Evolutionary conservation across 129 eudicot species (phyloP), one percentile per base, ranked within the genome.

Genomic region (Flaveria ramosissima): DNA sequence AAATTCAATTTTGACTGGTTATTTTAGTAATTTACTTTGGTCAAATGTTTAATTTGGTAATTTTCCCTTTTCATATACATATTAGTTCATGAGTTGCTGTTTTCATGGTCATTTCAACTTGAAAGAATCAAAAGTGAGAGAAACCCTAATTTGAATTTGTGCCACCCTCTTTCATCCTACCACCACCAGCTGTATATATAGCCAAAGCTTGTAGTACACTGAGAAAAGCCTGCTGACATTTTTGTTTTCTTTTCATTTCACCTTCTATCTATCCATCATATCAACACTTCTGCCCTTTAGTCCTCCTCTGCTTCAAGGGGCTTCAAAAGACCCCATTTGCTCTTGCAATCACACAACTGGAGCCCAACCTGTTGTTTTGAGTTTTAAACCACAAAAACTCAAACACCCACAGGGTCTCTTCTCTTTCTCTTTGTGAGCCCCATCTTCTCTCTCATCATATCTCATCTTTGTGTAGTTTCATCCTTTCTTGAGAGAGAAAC

Each of bases 141-240:
- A 72, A 78, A 78, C 68, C 81, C 81, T 67, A 67, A 74, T 45
- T 74, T 80, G 75, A 73, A 80, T 1, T 17, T 26, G 52, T 80
- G 84, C 52, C 84, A 80, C 84, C 79, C 84, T 55, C 84, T 66
- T 55, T 56, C 52, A 74, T 67, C 83, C 70, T 43, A 80, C 45
- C 80, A 56, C 42, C 80, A 80, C 84, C 84, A 80, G 80, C 84
- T 80, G 84, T 67, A 80, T 80, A 80, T 80, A 80, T 80, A 80
- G 63, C 80, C 84, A 80, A 80, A 74, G 80, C 57, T 45, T 67
- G 79, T 80, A 75, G 80, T 80, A 80, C 80, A 74, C 80, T 74
- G 52, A 52, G 63, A 55, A 74, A 80, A 80, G 84, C 84, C 84
- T 74, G 79, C 64, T 74, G 47, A 80, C 75, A 67, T 73, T 64